These are phyloP conservation scores for Microstroma glucosiphilum DNA, from an alignment of 1,284 basidiomycete species.

Conservation along the genomic window DNA sequence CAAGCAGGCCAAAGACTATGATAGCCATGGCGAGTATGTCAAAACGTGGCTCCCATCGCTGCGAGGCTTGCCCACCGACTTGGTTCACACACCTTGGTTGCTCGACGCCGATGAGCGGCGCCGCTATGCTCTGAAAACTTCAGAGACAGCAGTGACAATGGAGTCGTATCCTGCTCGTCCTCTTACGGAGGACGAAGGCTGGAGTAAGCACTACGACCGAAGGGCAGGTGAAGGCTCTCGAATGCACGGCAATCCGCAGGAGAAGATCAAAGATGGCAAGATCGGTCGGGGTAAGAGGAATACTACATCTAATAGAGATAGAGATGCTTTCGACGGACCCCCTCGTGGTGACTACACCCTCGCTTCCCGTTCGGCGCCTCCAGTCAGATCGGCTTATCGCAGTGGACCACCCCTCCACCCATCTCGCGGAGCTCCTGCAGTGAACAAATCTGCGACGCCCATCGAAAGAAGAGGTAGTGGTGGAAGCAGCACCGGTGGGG, in stretches of 20 bases:
- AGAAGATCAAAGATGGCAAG: slow-evolving; percentile 43
- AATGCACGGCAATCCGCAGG: slow-evolving; percentile 44
- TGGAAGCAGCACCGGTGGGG: background rate
- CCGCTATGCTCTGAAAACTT: slow-evolving; percentile 38
- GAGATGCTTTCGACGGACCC: background rate
- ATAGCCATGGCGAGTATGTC: slow-evolving; percentile 55
- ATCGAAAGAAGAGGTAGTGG: background rate
- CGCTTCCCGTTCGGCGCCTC: background rate
- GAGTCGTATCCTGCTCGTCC: slow-evolving; percentile 36
- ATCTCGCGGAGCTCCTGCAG: background rate
- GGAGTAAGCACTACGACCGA: slow-evolving; percentile 39
- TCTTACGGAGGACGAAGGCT: slow-evolving; percentile 35
- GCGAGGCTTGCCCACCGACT: slow-evolving; percentile 46
- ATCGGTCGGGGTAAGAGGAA: slow-evolving; percentile 11
- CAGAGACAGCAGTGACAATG: slow-evolving; percentile 34
- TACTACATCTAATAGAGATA: background rate
- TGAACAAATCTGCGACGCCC: background rate
- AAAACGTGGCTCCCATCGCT: slow-evolving; percentile 56
- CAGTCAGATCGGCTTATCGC: background rate
- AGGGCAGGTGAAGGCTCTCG: slow-evolving; percentile 40
- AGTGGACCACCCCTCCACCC: background rate
- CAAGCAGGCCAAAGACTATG: slow-evolving; percentile 59
- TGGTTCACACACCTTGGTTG: slow-evolving; percentile 46
- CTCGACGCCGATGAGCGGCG: slow-evolving; percentile 30
- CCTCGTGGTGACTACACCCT: background rate